Percentiles rank a stretch among this genome's conserved stretches.
phyloP scores from a whole-genome alignment of 768 basidiomycete genomes.

The Serpula lacrymans region DNA sequence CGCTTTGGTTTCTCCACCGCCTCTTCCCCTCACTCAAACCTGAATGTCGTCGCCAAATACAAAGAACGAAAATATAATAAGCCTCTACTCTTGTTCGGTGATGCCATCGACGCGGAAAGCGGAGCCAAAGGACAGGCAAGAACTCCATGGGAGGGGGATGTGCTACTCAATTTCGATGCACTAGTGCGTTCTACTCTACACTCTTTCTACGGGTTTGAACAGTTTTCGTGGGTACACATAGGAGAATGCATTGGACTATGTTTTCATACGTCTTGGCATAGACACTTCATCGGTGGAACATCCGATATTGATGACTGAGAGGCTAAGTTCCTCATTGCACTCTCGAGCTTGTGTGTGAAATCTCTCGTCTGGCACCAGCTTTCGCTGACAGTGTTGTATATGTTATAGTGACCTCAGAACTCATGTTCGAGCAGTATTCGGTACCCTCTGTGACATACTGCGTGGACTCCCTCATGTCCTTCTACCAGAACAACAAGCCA shows the following conservation, averaged over 20 bases:
- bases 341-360: slow-evolving; percentile 72
- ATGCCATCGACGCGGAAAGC: slow-evolving; percentile 83
- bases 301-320: slow-evolving; percentile 92
- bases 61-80: slow-evolving; percentile 85
- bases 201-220: slow-evolving; percentile 7
- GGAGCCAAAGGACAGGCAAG: slow-evolving; percentile 75
- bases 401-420: slow-evolving; percentile 81
- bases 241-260: slow-evolving; percentile 94
- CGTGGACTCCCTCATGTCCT: slow-evolving; percentile 89
- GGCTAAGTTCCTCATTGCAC: slow-evolving; percentile 83
- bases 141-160: slow-evolving; percentile 92
- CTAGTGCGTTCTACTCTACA: slow-evolving; percentile 60
- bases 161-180: slow-evolving; percentile 87
- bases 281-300: slow-evolving; percentile 74
- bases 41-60: slow-evolving; percentile 81
- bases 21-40: slow-evolving; percentile 49
- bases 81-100: slow-evolving; percentile 83
- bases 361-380: background rate
- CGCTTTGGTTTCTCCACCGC: slow-evolving; percentile 81
- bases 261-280: slow-evolving; percentile 84
- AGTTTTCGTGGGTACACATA: slow-evolving; percentile 29
- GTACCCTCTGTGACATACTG: slow-evolving; percentile 86
- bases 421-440: slow-evolving; percentile 91
- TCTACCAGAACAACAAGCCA: slow-evolving; percentile 74
- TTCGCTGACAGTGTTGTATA: background rate